Evolutionary conservation across 345 rosid species (phyloP), one percentile per base, ranked within the genome.

Genomic region (Combretum micranthum): DNA sequence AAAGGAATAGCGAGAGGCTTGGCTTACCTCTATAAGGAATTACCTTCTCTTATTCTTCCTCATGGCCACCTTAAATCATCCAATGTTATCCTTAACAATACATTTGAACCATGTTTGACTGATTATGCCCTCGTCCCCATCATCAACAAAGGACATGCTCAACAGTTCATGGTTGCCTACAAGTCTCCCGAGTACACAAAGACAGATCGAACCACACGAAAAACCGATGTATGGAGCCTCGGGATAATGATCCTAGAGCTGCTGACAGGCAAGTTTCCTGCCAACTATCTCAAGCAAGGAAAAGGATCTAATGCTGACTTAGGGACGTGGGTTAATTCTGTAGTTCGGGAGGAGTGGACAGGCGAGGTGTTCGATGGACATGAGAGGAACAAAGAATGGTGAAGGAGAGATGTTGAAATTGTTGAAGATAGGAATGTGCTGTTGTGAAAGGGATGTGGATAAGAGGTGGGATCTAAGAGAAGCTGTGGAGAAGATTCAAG

Each of bases 41-140:
- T 87, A 25, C 83, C 94, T 0, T 66, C 32, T 49, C 13, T 74
- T 25, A 44, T 80, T 9, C 70, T 87, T 6, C 94, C 96, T 23
- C 96, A 85, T 44, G 97, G 96, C 3, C 89, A 90, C 73, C 82
- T 87, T 22, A 87, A 87, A 72, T 87, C 97, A 20, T 87, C 97
- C 44, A 90, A 90, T 53, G 89, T 90, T 20, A 73, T 90, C 15
- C 78, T 90, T 12, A 77, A 80, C 71, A 61, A 73, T 5, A 57
- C 59, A 17, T 76, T 74, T 19, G 83, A 83, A 51, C 86, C 96
- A 0, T 61, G 83, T 3, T 37, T 90, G 53, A 71, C 85, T 0
- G 91, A 91, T 58, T 91, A 87, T 46, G 83, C 76, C 2, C 72
- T 87, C 2, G 65, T 71, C 0, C 87, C 91, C 0, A 70, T 85